These are phyloP conservation scores for Pythium guiyangense DNA, from an alignment of 352 stramenopile genomes.

Conservation along the genomic window DNA sequence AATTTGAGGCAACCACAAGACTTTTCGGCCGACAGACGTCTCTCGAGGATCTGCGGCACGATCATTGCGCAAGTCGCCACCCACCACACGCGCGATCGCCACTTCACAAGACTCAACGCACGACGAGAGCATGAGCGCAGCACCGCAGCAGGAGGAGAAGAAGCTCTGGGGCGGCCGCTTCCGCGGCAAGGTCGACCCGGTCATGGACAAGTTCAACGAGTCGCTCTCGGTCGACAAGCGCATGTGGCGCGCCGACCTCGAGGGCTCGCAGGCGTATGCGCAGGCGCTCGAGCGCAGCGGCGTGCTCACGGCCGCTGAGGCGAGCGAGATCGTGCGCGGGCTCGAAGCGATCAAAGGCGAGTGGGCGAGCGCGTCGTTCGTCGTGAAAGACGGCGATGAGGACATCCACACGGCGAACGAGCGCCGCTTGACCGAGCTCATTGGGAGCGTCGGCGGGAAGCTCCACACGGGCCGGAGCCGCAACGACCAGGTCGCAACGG, in stretches of 20 bases:
- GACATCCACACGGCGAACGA: slow-evolving; percentile 99
- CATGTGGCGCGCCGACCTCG: slow-evolving; percentile 96
- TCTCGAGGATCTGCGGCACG: neutral
- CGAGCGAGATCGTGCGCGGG: slow-evolving; percentile 76
- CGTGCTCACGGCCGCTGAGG: slow-evolving; percentile 92
- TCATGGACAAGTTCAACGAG: slow-evolving; percentile 99
- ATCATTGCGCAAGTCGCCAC: neutral
- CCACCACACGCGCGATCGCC: neutral
- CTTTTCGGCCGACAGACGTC: neutral
- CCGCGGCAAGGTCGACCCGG: slow-evolving; percentile 93
- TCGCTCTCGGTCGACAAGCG: slow-evolving; percentile 96
- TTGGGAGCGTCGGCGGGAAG: slow-evolving; percentile 95
- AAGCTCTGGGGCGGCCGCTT: slow-evolving; percentile 92
- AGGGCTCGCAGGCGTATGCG: slow-evolving; percentile 95
- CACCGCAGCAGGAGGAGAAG: slow-evolving; percentile 40
- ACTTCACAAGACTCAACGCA: neutral
- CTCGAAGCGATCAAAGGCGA: slow-evolving; percentile 86
- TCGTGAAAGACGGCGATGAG: slow-evolving; percentile 93
- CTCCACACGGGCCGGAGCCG: slow-evolving; percentile 94
- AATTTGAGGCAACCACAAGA: neutral
- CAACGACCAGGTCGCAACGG: slow-evolving; percentile 98
- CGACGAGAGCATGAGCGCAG: slow-evolving; percentile 17
- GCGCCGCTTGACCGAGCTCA: slow-evolving; percentile 95
- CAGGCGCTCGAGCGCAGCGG: slow-evolving; percentile 84
- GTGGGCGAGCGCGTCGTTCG: slow-evolving; percentile 81